Conservation (phyloP, 108 stramenopile species). For the Skeletonema tropicum region DNA sequence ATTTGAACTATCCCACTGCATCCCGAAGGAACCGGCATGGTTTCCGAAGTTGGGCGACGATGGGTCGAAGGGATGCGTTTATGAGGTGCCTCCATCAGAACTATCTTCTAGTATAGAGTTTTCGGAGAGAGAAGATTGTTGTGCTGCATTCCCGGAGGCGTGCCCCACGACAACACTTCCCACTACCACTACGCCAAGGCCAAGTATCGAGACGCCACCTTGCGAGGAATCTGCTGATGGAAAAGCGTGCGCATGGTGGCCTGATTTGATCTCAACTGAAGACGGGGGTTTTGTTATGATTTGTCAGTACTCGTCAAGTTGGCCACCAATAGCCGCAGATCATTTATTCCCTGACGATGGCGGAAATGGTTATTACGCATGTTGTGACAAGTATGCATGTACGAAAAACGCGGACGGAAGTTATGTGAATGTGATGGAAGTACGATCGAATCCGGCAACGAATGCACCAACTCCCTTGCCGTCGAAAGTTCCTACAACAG, state of each 20-base stretch:
- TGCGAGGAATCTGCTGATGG: not conserved
- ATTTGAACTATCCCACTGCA: not conserved
- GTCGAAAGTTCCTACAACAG: not conserved
- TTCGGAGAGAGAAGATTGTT: not conserved
- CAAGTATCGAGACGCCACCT: not conserved
- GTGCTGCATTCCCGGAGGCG: not conserved
- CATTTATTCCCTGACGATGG: not conserved
- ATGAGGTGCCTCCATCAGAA: not conserved
- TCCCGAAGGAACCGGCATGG: not conserved
- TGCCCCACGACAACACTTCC: not conserved
- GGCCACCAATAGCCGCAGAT: not conserved
- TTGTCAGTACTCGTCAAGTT: not conserved
- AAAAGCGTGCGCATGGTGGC: not conserved
- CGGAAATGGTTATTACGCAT: not conserved
- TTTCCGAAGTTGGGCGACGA: not conserved
- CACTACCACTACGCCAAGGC: not conserved
- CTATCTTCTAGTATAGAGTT: not conserved
- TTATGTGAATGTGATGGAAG: not conserved
- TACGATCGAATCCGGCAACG: not conserved
- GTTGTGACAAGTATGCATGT: not conserved
- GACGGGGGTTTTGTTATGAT: not conserved
- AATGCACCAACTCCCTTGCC: not conserved
- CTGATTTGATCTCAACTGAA: not conserved
- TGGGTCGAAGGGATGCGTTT: not conserved
- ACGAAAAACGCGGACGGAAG: not conserved